These are phyloP conservation scores for Phlegmacium glaucopus DNA, from an alignment of 768 basidiomycete species.

Conservation along the genomic window DNA sequence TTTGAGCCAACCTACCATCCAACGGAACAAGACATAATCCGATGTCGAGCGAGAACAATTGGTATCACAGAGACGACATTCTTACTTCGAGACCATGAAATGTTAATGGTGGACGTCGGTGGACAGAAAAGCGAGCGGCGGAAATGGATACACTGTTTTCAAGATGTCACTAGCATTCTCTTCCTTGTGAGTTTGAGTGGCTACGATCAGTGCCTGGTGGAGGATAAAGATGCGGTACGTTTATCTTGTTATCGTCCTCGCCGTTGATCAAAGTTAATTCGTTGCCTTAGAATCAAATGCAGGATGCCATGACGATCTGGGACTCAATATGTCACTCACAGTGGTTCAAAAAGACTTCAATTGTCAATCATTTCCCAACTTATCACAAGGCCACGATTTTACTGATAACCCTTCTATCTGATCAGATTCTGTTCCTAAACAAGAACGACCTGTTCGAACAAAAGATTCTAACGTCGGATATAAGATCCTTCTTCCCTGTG, in stretches of 20 bases:
- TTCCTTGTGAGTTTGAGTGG: slow-evolving; percentile 91
- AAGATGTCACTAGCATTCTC: slow-evolving; percentile 90
- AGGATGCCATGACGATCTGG: slow-evolving; percentile 98
- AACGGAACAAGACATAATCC: slow-evolving; percentile 84
- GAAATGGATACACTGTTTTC: slow-evolving; percentile 95
- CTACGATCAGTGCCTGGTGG: slow-evolving; percentile 92
- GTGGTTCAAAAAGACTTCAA: slow-evolving; percentile 94
- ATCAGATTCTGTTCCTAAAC: slow-evolving; percentile 89
- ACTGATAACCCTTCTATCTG: not conserved
- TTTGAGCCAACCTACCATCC: slow-evolving; percentile 74
- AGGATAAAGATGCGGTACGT: slow-evolving; percentile 86
- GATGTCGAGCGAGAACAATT: slow-evolving; percentile 81
- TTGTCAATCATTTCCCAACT: slow-evolving; percentile 42
- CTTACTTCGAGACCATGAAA: slow-evolving; percentile 70
- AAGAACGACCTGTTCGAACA: slow-evolving; percentile 91
- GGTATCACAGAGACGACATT: slow-evolving; percentile 91
- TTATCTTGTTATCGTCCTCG: not conserved
- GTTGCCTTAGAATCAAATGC: slow-evolving; percentile 87
- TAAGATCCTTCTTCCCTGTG: slow-evolving; percentile 88
- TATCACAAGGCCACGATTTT: not conserved
- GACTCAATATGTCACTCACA: slow-evolving; percentile 97
- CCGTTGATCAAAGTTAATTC: not conserved
- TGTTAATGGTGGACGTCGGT: slow-evolving; percentile 92
- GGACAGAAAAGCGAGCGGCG: slow-evolving; percentile 92
- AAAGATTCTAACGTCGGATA: slow-evolving; percentile 79